A percentile compares a stretch with the other conserved stretches of the same genome.
Evolutionary conservation across 768 basidiomycete genomes (phyloP).

Genomic region (Nevesoporus exiguus): DNA sequence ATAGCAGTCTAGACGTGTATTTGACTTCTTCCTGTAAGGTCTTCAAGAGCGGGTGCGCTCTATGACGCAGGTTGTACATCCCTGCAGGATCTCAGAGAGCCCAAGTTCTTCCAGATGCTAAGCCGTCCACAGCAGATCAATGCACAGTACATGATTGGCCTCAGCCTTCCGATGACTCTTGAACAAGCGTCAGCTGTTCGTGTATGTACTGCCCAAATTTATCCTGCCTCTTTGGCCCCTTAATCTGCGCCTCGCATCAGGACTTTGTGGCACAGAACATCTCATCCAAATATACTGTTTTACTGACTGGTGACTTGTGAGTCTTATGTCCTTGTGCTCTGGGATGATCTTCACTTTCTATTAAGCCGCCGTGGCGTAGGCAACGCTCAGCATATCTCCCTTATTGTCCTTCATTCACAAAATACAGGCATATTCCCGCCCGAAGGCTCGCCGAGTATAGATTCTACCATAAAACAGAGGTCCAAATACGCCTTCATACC

Average conservation of each 20-base stretch:
- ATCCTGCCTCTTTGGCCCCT: neutral
- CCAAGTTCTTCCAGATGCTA: slow-evolving; percentile 39
- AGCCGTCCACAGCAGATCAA: slow-evolving; percentile 35
- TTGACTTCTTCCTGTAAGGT: slow-evolving; percentile 9
- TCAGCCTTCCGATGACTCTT: slow-evolving; percentile 35
- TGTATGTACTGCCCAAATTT: slow-evolving; percentile 33
- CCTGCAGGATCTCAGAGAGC: slow-evolving; percentile 39
- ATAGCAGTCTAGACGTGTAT: neutral
- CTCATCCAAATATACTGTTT: slow-evolving; percentile 45
- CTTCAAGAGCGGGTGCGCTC: slow-evolving; percentile 39
- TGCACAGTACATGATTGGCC: slow-evolving; percentile 40
- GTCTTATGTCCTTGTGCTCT: slow-evolving; percentile 23
- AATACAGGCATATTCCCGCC: slow-evolving; percentile 13
- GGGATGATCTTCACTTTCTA: neutral
- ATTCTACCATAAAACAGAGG: slow-evolving; percentile 13
- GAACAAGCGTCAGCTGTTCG: slow-evolving; percentile 43
- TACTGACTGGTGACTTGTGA: slow-evolving; percentile 57
- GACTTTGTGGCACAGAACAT: slow-evolving; percentile 47
- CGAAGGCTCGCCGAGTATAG: slow-evolving; percentile 10
- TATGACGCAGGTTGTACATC: slow-evolving; percentile 48
- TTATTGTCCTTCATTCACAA: slow-evolving; percentile 18
- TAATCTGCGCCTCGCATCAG: slow-evolving; percentile 29
- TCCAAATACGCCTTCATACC: slow-evolving; percentile 13
- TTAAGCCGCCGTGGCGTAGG: slow-evolving; percentile 43
- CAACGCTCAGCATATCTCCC: slow-evolving; percentile 15